Conservation (phyloP, 306 rosid genomes). For the Gastrolobium villosum region DNA sequence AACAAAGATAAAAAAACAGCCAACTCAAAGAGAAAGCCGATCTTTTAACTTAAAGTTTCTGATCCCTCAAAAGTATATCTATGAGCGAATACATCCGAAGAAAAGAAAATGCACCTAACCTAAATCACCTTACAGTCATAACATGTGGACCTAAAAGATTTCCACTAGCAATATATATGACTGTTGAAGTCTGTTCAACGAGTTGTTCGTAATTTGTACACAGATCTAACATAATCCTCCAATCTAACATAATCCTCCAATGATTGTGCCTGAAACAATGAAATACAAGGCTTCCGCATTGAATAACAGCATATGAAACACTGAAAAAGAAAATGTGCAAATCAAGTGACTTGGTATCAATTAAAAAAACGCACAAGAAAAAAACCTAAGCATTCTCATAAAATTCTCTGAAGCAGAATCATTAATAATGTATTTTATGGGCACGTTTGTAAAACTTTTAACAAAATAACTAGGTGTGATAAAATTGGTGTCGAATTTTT, state of each 20-base stretch:
- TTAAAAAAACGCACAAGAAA: background rate
- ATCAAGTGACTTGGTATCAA: background rate
- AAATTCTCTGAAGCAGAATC: no score
- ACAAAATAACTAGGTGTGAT: no score
- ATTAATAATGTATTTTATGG: no score
- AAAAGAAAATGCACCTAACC: conserved; percentile 1
- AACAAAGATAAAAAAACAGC: background rate
- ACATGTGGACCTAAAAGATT: background rate
- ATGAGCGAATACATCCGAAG: background rate
- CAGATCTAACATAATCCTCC: conserved; percentile 20
- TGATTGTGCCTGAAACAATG: conserved; percentile 10
- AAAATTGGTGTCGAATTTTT: no score
- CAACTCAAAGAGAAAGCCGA: background rate
- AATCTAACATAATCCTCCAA: background rate
- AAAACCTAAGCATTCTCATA: background rate
- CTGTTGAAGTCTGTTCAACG: background rate
- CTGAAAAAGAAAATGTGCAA: background rate
- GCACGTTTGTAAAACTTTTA: no score
- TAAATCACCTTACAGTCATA: conserved; percentile 15
- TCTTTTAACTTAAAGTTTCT: background rate
- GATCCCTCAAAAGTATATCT: background rate
- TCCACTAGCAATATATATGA: background rate
- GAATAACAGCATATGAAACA: background rate
- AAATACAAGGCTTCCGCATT: background rate
- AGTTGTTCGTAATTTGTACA: background rate